phyloP scores from a whole-genome alignment of 2,329 filamentous ascomycete species.

The Leptosphaerulina australis region DNA sequence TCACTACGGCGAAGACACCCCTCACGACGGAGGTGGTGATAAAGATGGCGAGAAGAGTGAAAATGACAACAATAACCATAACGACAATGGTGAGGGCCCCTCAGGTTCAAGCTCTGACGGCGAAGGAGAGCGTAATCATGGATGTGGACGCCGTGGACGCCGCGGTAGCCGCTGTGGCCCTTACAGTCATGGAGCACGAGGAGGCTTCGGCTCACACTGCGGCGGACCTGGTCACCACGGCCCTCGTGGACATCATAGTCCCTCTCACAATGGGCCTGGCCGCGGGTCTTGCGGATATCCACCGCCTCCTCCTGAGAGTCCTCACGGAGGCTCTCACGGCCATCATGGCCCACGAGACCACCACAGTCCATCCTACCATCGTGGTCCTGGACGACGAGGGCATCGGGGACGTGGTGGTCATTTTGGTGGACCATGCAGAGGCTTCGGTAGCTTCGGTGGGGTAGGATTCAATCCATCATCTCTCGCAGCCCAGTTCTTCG shows the following conservation, averaged over 20 bases:
- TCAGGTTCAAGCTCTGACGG: constrained; percentile 37
- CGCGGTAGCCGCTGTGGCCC: constrained; percentile 31
- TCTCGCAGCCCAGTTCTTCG: constrained; percentile 45
- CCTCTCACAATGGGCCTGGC: constrained; percentile 4
- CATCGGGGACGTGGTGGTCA: constrained; percentile 30
- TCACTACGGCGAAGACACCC: constrained; percentile 12
- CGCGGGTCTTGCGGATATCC: constrained; percentile 12
- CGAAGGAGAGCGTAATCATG: constrained; percentile 27
- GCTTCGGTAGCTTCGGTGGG: constrained; percentile 13
- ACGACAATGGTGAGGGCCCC: constrained; percentile 40
- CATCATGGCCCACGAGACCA: constrained; percentile 20
- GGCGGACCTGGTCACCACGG: constrained; percentile 20
- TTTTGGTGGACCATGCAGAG: constrained; percentile 11
- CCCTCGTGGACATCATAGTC: constrained; percentile 7
- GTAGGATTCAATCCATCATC: constrained; percentile 32
- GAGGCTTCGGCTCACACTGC: constrained; percentile 27
- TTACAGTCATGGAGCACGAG: constrained; percentile 31
- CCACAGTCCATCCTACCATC: constrained; percentile 8
- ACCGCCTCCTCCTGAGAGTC: constrained; percentile 25
- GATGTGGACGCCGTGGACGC: constrained; percentile 28
- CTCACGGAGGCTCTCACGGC: constrained; percentile 28
- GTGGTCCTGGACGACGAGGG: constrained; percentile 35
- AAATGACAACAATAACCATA: constrained; percentile 35
- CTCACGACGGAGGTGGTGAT: constrained; percentile 19
- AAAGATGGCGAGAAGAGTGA: constrained; percentile 26